A percentile compares a stretch with the other conserved stretches of the same genome.
Conservation (phyloP, 2,329 filamentous ascomycete species). For the Colletotrichum phormii region DNA sequence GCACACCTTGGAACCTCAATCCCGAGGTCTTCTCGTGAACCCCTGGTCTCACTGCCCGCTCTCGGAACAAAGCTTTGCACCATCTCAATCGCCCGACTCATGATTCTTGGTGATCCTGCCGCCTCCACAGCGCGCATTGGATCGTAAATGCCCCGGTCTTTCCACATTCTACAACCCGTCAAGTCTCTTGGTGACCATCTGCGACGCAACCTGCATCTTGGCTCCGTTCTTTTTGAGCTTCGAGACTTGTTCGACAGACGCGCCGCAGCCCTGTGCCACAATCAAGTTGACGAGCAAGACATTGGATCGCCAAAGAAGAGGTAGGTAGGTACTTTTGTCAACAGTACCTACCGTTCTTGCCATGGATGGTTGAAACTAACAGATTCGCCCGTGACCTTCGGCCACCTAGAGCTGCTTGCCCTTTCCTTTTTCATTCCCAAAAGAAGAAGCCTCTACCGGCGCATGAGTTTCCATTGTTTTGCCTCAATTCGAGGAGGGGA, state of each 20-base stretch:
- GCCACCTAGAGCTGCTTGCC: neutral
- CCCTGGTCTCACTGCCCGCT: constrained; percentile 26
- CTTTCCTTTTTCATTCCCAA: neutral
- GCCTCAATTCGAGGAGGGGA: neutral
- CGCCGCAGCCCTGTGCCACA: neutral
- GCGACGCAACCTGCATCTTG: neutral
- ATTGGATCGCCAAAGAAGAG: neutral
- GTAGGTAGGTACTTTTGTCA: neutral
- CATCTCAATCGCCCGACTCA: constrained; percentile 17
- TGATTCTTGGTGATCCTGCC: constrained; percentile 33
- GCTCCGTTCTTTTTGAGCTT: neutral
- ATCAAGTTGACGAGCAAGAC: neutral
- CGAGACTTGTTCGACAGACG: neutral
- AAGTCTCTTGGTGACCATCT: neutral
- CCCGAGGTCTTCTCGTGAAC: constrained; percentile 31
- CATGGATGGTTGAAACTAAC: neutral
- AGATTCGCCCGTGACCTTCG: too few species aligned
- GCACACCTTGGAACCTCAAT: neutral
- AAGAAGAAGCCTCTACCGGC: neutral
- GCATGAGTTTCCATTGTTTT: neutral
- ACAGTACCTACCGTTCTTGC: neutral
- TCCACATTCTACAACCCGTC: neutral
- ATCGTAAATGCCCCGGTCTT: constrained; percentile 23
- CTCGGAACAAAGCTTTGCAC: constrained; percentile 32
- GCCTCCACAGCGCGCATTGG: constrained; percentile 6